phyloP scores from a whole-genome alignment of 345 rosid genomes.

The Firmiana major region DNA sequence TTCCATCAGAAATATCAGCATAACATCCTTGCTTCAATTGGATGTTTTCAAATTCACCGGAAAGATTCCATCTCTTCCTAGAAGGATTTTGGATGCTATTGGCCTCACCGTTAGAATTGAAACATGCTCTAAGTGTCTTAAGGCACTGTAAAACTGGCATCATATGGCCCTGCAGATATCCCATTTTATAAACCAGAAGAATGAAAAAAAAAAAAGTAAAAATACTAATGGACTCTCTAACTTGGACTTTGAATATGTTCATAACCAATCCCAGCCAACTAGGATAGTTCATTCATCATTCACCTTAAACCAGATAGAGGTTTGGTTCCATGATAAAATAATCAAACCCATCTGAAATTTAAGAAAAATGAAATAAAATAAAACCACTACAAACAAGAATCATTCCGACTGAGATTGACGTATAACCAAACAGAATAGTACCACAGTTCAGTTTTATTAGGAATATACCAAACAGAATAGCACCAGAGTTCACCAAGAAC shows the following conservation, averaged over 20 bases:
- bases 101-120: constrained; percentile 32
- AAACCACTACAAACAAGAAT: not conserved
- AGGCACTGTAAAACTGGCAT: constrained; percentile 68
- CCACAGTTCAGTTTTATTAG: not conserved
- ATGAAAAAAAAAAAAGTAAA: constrained; percentile 4
- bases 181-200: constrained; percentile 24
- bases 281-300: not conserved
- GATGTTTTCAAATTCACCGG: constrained; percentile 34
- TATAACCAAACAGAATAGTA: not conserved
- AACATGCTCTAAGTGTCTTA: constrained; percentile 50
- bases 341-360: not conserved
- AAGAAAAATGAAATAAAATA: no score
- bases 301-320: not conserved
- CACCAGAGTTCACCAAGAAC: not conserved
- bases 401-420: not conserved
- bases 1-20: constrained; percentile 54
- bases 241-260: not conserved
- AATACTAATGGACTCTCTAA: not conserved
- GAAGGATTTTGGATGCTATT: constrained; percentile 33
- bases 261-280: not conserved
- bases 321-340: not conserved
- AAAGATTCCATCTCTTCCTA: constrained; percentile 50
- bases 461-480: not conserved
- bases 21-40: constrained; percentile 41
- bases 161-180: constrained; percentile 59